Percentiles rank a stretch among this genome's conserved stretches.
Evolutionary conservation across 1,139 yeast genomes (phyloP).

Genomic region (Zygosaccharomyces pseudobailii): DNA sequence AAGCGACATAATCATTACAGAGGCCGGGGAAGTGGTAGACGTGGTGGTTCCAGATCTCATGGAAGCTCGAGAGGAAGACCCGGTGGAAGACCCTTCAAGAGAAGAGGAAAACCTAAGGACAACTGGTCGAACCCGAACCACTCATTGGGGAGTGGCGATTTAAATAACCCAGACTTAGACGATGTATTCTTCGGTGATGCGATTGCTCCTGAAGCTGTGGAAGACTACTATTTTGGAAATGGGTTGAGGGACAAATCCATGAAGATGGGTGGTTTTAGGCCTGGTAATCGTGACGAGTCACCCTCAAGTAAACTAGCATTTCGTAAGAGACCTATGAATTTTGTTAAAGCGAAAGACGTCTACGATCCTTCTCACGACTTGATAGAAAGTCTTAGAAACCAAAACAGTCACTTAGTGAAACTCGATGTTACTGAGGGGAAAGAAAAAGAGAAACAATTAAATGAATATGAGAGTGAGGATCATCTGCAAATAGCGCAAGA

Average conservation of each 20-base stretch:
- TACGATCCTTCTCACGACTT: constrained; percentile 64
- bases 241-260: constrained; percentile 22
- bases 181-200: constrained; percentile 12
- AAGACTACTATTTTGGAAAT: constrained; percentile 31
- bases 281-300: constrained; percentile 15
- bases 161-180: constrained; percentile 13
- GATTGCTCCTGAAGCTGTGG: constrained; percentile 22
- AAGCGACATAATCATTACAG: constrained; percentile 32
- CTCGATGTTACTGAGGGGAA: not conserved
- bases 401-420: constrained; percentile 13
- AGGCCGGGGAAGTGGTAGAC: constrained; percentile 23
- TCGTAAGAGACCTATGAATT: constrained; percentile 56
- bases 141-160: constrained; percentile 37
- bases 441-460: not conserved
- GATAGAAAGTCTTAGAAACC: constrained; percentile 34
- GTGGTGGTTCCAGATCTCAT: constrained; percentile 32
- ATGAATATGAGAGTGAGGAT: constrained; percentile 8
- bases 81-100: constrained; percentile 17
- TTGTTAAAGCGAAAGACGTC: constrained; percentile 59
- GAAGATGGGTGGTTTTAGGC: constrained; percentile 32
- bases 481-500: constrained; percentile 4
- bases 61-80: constrained; percentile 25
- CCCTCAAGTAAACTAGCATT: constrained; percentile 43
- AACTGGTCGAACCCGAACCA: constrained; percentile 20
- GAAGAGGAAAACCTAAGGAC: constrained; percentile 11